Percentiles rank a stretch among this genome's conserved stretches.
These are phyloP conservation scores for Raddia guianensis DNA, from an alignment of 176 grass and related monocot species.

Conservation along the genomic window DNA sequence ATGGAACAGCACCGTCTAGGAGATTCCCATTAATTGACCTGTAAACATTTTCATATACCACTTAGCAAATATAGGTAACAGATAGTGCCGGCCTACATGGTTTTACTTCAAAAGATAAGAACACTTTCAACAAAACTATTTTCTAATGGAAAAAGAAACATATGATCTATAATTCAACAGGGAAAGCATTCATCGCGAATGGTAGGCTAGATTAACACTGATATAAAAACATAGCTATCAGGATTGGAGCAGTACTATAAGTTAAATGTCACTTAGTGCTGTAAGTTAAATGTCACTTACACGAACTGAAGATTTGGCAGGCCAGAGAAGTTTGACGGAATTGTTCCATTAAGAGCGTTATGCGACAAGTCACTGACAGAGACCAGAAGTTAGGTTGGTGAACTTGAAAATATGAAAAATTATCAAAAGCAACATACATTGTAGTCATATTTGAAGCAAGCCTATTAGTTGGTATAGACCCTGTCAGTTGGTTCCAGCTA, in stretches of 20 bases:
- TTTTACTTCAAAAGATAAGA: slow-evolving; percentile 28
- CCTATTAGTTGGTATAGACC: slow-evolving; percentile 68
- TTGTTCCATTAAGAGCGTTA: slow-evolving; percentile 72
- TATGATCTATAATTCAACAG: slow-evolving; percentile 24
- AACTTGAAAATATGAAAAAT: slow-evolving; percentile 19
- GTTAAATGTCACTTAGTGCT: slow-evolving; percentile 52
- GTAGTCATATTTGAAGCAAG: slow-evolving; percentile 78
- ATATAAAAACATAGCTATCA: background rate
- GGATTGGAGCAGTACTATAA: background rate
- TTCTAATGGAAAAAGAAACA: slow-evolving; percentile 4
- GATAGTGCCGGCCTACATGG: background rate
- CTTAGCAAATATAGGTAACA: slow-evolving; percentile 26
- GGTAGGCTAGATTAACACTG: background rate
- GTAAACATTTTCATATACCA: slow-evolving; percentile 37
- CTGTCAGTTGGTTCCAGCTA: slow-evolving; percentile 87
- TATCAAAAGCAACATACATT: slow-evolving; percentile 58
- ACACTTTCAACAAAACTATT: background rate
- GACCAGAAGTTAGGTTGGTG: slow-evolving; percentile 24
- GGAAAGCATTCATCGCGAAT: background rate
- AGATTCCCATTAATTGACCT: slow-evolving; percentile 64
- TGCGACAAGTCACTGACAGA: slow-evolving; percentile 71
- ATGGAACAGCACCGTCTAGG: slow-evolving; percentile 57
- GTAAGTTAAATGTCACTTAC: slow-evolving; percentile 58
- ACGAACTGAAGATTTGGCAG: slow-evolving; percentile 76
- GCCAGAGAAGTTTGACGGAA: slow-evolving; percentile 74